Evolutionary conservation across 176 grass and related monocot genomes (phyloP).

Genomic region (Elaeis guineensis): DNA sequence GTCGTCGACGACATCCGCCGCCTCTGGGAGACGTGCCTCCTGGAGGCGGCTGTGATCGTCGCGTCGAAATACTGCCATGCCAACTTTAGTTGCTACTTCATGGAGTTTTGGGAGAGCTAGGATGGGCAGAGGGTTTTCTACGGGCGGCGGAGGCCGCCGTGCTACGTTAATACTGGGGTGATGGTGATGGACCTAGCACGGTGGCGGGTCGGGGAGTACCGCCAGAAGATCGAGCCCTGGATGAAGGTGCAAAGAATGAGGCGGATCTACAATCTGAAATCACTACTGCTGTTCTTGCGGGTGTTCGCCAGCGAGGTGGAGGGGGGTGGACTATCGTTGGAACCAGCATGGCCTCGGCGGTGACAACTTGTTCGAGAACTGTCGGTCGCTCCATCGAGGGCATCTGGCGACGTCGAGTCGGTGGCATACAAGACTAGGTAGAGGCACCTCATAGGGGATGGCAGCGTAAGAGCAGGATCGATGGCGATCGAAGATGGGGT

Average conservation of each 20-base stretch:
- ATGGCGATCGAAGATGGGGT: too few relatives aligned
- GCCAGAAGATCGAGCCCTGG: conserved; percentile 58
- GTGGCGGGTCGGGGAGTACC: conserved; percentile 61
- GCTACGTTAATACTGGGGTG: conserved; percentile 71
- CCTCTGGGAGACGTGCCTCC: conserved; percentile 52
- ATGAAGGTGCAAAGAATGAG: conserved; percentile 68
- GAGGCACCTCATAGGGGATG: too few relatives aligned
- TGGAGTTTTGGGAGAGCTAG: conserved; percentile 34
- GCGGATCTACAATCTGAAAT: conserved; percentile 77
- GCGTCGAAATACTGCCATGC: conserved; percentile 62
- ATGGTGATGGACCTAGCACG: conserved; percentile 67
- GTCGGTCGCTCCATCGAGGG: conserved; percentile 60
- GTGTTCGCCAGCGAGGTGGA: conserved; percentile 77
- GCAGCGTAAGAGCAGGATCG: too few relatives aligned
- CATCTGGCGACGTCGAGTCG: too few relatives aligned
- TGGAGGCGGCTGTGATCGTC: conserved; percentile 41
- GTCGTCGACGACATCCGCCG: conserved; percentile 53
- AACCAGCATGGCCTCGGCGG: conserved; percentile 93
- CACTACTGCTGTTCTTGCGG: conserved; percentile 75
- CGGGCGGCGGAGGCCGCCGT: conserved; percentile 26
- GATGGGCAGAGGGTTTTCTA: conserved; percentile 30
- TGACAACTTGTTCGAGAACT: conserved; percentile 73
- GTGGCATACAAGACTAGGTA: too few relatives aligned
- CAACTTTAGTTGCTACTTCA: conserved; percentile 60
- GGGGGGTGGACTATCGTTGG: conserved; percentile 78